Percentiles rank a stretch among this genome's conserved stretches.
Evolutionary conservation across 2,329 filamentous ascomycete species (phyloP).

Genomic region (Xylariaceae sp.): DNA sequence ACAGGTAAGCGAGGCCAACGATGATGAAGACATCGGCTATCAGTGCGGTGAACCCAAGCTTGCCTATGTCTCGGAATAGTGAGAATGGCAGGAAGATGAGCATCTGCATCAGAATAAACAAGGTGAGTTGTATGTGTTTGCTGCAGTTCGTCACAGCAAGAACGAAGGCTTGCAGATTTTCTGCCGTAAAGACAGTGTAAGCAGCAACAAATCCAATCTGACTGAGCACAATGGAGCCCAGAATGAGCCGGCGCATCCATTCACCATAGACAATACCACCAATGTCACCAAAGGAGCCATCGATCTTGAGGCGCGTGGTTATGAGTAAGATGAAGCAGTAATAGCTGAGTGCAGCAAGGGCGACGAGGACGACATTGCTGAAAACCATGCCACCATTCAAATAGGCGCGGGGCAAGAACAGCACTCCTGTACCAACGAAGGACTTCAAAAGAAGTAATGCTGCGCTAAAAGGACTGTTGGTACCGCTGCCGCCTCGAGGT

Average conservation of each 20-base stretch:
- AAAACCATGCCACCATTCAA: constrained; percentile 97
- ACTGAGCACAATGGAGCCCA: constrained; percentile 87
- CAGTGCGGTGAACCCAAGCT: constrained; percentile 90
- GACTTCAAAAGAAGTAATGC: constrained; percentile 88
- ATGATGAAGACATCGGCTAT: constrained; percentile 93
- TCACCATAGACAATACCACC: constrained; percentile 86
- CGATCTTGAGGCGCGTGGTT: constrained; percentile 74
- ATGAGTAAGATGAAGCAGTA: constrained; percentile 96
- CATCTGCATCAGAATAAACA: constrained; percentile 91
- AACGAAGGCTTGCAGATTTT: constrained; percentile 93
- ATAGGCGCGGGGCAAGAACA: constrained; percentile 89
- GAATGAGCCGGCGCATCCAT: constrained; percentile 82
- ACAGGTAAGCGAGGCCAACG: constrained; percentile 84
- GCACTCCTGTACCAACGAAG: constrained; percentile 92
- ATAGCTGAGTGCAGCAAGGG: constrained; percentile 81
- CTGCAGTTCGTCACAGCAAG: constrained; percentile 84
- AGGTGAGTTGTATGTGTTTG: constrained; percentile 78
- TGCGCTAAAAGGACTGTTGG: constrained; percentile 72
- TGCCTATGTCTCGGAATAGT: constrained; percentile 91
- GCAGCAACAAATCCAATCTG: constrained; percentile 93
- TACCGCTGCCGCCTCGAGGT: constrained; percentile 65
- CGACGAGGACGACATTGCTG: constrained; percentile 83
- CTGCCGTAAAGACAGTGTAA: constrained; percentile 94
- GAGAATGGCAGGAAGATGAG: constrained; percentile 92
- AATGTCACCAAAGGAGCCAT: constrained; percentile 97